Evolutionary conservation across 768 basidiomycete species (phyloP).

Genomic region (Inosperma sp.): DNA sequence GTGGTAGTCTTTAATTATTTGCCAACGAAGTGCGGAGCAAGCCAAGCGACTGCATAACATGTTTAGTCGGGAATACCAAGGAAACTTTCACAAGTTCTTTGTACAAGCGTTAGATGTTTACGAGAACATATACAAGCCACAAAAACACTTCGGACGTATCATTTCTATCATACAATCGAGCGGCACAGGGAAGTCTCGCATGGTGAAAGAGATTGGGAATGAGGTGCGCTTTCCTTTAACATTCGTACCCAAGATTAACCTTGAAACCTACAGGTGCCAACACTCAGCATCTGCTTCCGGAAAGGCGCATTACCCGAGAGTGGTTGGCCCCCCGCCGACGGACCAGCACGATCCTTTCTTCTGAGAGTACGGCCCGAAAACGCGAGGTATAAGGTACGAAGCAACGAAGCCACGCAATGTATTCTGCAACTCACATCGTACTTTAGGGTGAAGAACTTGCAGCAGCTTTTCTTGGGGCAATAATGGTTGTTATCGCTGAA

Average conservation of each 20-base stretch:
- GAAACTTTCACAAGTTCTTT: constrained; percentile 1
- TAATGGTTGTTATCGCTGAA: constrained; percentile 3
- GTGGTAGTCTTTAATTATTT: constrained; percentile 3
- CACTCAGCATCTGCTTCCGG: constrained; percentile 7
- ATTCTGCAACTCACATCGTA: not conserved
- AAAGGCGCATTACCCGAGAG: not conserved
- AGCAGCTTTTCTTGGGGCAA: not conserved
- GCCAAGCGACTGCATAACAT: constrained; percentile 2
- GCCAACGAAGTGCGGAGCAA: not conserved
- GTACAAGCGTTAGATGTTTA: constrained; percentile 3
- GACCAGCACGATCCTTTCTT: not conserved
- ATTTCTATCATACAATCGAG: constrained; percentile 1
- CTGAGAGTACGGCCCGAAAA: not conserved
- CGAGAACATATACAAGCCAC: not conserved
- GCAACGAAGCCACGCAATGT: not conserved
- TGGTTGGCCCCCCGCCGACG: not conserved
- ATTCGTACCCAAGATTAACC: constrained; percentile 1
- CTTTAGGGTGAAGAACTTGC: constrained; percentile 1
- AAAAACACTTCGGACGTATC: constrained; percentile 1
- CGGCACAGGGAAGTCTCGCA: constrained; percentile 1
- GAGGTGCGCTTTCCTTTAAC: not conserved
- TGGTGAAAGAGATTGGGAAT: not conserved
- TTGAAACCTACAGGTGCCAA: constrained; percentile 4
- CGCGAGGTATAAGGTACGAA: not conserved
- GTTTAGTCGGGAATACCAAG: constrained; percentile 1